Evolutionary conservation across 805 yeast genomes (phyloP).

Genomic region (Yarrowia hollandica): DNA sequence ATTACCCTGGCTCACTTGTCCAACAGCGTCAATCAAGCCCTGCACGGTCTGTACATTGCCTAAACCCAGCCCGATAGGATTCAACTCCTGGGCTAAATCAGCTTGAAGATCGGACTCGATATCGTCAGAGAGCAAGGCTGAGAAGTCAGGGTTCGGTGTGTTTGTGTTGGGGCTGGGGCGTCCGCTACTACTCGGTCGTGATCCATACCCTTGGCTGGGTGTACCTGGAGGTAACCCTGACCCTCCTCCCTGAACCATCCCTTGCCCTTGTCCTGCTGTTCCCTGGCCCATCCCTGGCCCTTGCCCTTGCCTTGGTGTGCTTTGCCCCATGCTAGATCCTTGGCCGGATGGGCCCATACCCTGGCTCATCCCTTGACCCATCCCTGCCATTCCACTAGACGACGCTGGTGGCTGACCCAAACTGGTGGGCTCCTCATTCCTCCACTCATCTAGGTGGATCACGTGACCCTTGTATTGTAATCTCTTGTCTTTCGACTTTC

Average conservation of each 20-base stretch:
- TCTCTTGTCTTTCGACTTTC: slow-evolving; percentile 10
- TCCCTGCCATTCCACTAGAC: background rate
- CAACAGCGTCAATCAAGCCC: slow-evolving; percentile 3
- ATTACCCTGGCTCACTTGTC: slow-evolving; percentile 17
- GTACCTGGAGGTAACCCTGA: background rate
- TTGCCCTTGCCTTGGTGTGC: background rate
- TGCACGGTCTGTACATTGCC: slow-evolving; percentile 6
- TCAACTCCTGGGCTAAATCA: slow-evolving; percentile 9
- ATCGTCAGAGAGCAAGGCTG: background rate
- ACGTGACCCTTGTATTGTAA: slow-evolving; percentile 24
- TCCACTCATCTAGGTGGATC: slow-evolving; percentile 11
- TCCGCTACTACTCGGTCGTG: background rate
- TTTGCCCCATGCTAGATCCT: no score
- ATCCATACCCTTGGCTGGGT: background rate
- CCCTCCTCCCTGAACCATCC: background rate
- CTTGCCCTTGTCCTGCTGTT: background rate
- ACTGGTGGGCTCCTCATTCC: background rate
- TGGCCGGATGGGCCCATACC: no score
- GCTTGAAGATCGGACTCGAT: slow-evolving; percentile 6
- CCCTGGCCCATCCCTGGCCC: background rate
- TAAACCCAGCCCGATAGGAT: background rate
- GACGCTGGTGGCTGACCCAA: background rate
- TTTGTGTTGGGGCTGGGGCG: background rate
- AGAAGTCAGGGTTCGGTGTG: slow-evolving; percentile 6
- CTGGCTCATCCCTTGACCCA: background rate